These are phyloP conservation scores for Discostella stelligera DNA, from an alignment of 352 stramenopile genomes.

Conservation along the genomic window DNA sequence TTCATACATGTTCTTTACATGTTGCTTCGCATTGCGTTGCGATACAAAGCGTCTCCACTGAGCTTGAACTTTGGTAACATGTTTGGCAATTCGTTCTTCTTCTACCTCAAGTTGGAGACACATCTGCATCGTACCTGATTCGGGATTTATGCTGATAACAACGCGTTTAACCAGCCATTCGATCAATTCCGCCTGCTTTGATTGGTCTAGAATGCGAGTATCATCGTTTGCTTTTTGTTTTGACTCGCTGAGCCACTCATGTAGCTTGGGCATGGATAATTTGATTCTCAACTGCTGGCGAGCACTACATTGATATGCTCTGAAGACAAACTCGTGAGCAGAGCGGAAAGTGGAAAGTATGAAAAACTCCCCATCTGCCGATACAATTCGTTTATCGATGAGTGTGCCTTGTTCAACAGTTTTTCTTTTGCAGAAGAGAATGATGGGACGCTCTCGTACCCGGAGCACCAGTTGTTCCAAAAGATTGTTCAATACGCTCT, in stretches of 20 bases:
- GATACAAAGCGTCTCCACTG: conserved; percentile 51
- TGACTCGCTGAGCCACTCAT: conserved; percentile 27
- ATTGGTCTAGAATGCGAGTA: conserved; percentile 1
- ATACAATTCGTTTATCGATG: conserved; percentile 36
- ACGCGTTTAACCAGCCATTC: conserved; percentile 41
- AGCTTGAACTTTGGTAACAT: conserved; percentile 40
- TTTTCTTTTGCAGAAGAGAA: conserved; percentile 52
- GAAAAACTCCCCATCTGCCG: conserved; percentile 35
- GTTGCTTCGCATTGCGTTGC: conserved; percentile 18
- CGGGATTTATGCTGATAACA: conserved; percentile 39
- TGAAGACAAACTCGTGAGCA: conserved; percentile 40
- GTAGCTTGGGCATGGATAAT: conserved; percentile 25
- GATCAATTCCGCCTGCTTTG: conserved; percentile 21
- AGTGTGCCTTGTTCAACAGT: conserved; percentile 47
- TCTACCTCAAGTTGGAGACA: conserved; percentile 35
- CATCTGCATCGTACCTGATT: conserved; percentile 19
- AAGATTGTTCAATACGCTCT: conserved; percentile 32
- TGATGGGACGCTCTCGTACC: conserved; percentile 32
- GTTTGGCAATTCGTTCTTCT: conserved; percentile 39
- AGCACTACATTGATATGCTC: conserved; percentile 42
- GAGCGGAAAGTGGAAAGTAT: conserved; percentile 47
- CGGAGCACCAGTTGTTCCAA: conserved; percentile 47
- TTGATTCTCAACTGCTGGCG: conserved; percentile 29
- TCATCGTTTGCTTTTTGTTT: conserved; percentile 4
- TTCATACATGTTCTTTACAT: conserved; percentile 48